A percentile compares a stretch with the other conserved stretches of the same genome.
Evolutionary conservation across 768 basidiomycete genomes (phyloP).

Genomic region (Hemileccinum impolitum): DNA sequence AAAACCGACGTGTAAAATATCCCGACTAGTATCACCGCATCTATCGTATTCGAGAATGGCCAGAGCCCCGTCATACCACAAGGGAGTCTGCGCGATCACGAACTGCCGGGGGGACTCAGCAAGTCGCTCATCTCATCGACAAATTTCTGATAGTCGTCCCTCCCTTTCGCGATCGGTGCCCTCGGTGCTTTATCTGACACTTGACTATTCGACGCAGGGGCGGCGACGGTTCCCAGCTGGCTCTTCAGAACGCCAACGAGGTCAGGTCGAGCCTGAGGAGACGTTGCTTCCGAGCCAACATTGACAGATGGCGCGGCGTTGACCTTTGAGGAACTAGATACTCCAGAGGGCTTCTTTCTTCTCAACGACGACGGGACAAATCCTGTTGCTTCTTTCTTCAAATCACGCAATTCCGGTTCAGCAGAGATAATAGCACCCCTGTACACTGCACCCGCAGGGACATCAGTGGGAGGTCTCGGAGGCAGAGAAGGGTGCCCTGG

Average conservation of each 20-base stretch:
- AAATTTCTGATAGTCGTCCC: slow-evolving; percentile 75
- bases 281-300: slow-evolving; percentile 25
- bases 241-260: slow-evolving; percentile 58
- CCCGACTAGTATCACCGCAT: not conserved
- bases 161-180: slow-evolving; percentile 37
- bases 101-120: slow-evolving; percentile 31
- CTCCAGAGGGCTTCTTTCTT: slow-evolving; percentile 54
- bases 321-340: slow-evolving; percentile 39
- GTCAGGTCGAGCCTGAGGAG: slow-evolving; percentile 54
- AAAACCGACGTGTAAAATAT: not conserved
- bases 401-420: slow-evolving; percentile 83
- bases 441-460: slow-evolving; percentile 44
- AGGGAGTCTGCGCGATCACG: slow-evolving; percentile 6
- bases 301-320: slow-evolving; percentile 63
- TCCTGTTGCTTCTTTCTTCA: slow-evolving; percentile 92
- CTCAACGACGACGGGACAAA: slow-evolving; percentile 85
- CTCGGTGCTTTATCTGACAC: slow-evolving; percentile 17
- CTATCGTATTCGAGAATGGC: not conserved
- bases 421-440: slow-evolving; percentile 74
- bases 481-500: slow-evolving; percentile 44
- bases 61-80: too few relatives aligned
- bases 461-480: slow-evolving; percentile 34
- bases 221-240: slow-evolving; percentile 48
- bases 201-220: slow-evolving; percentile 18
- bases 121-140: slow-evolving; percentile 75